Conservation (phyloP, 2,329 filamentous ascomycete species). For the Fusarium albidum region DNA sequence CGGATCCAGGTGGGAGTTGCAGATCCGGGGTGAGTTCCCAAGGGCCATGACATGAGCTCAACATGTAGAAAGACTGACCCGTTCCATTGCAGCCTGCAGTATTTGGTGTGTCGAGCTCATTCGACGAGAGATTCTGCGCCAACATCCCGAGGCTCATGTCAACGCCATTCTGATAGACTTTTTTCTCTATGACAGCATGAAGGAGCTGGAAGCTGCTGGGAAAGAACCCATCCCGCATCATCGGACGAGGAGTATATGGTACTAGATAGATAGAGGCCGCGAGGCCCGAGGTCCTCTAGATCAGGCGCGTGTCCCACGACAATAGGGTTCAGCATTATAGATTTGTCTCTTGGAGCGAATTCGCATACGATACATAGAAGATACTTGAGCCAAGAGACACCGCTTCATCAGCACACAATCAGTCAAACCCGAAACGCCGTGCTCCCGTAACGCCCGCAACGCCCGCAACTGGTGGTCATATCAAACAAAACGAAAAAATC, state of each 20-base stretch:
- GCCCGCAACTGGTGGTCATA: conserved; percentile 4
- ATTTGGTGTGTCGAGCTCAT: conserved; percentile 97
- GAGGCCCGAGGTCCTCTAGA: conserved; percentile 15
- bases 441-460: conserved; percentile 25
- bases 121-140: conserved; percentile 76
- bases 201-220: conserved; percentile 75
- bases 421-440: conserved; percentile 33
- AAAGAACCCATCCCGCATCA: conserved; percentile 76
- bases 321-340: conserved; percentile 29
- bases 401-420: conserved; percentile 27
- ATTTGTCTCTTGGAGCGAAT: conserved; percentile 18
- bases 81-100: conserved; percentile 70
- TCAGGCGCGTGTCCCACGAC: conserved; percentile 7
- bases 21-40: conserved; percentile 74
- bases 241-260: conserved; percentile 93
- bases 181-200: conserved; percentile 94
- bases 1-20: conserved; percentile 82
- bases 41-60: no score
- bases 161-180: conserved; percentile 98
- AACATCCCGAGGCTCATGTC: conserved; percentile 74
- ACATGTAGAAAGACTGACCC: conserved; percentile 15
- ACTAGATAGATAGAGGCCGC: conserved; percentile 63
- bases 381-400: conserved; percentile 25
- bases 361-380: conserved; percentile 23
- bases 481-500: conserved; percentile 2